phyloP scores from a whole-genome alignment of 768 basidiomycete species.

The Boletus patriciae region DNA sequence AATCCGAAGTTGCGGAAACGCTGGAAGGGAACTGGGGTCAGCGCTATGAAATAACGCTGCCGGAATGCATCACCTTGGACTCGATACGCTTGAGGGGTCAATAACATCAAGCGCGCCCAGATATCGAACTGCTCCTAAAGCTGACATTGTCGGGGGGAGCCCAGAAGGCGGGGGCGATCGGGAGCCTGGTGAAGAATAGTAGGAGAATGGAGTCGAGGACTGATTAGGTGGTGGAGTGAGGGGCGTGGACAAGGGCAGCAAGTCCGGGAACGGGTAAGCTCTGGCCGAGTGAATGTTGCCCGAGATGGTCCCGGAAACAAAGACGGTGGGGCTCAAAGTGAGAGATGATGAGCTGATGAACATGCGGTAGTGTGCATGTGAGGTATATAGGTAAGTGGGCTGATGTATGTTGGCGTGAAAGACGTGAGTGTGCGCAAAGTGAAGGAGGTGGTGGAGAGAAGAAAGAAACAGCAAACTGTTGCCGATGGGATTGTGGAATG shows the following conservation, averaged over 20 bases:
- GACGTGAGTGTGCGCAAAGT: slow-evolving; percentile 23
- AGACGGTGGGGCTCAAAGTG: slow-evolving; percentile 16
- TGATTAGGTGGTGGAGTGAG: slow-evolving; percentile 9
- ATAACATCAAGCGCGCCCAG: not conserved
- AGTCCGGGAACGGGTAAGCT: slow-evolving; percentile 12
- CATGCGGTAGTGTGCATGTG: slow-evolving; percentile 33
- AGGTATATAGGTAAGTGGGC: slow-evolving; percentile 17
- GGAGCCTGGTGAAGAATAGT: not conserved
- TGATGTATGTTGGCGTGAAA: slow-evolving; percentile 23
- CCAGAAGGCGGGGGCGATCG: slow-evolving; percentile 1
- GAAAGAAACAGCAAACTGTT: slow-evolving; percentile 15
- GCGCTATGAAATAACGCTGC: not conserved
- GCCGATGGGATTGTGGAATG: slow-evolving; percentile 9
- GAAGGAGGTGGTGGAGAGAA: slow-evolving; percentile 11
- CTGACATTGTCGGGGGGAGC: slow-evolving; percentile 4
- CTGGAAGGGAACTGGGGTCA: slow-evolving; percentile 10
- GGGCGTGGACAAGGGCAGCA: slow-evolving; percentile 22
- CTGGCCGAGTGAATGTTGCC: slow-evolving; percentile 7
- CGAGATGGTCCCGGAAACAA: slow-evolving; percentile 8
- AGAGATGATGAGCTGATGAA: slow-evolving; percentile 23
- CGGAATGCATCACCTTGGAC: slow-evolving; percentile 12
- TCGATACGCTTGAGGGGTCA: not conserved
- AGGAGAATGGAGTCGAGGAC: not conserved
- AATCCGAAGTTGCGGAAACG: not conserved
- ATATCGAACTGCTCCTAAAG: not conserved